phyloP scores from a whole-genome alignment of 2,329 filamentous ascomycete genomes.

The Hypoxylon sp. region DNA sequence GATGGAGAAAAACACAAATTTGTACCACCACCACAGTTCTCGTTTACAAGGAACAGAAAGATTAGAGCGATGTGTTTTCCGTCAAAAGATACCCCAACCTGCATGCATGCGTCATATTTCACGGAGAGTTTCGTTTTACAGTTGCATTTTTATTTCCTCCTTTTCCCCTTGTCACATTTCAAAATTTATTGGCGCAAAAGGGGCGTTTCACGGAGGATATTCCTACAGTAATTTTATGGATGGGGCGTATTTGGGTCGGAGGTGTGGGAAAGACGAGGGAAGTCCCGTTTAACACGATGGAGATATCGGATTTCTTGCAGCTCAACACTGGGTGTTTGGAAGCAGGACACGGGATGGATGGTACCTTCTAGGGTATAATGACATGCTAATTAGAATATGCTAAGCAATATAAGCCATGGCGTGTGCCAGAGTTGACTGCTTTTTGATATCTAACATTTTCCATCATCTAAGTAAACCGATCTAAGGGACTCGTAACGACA shows the following conservation, averaged over 20 bases:
- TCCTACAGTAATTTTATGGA: constrained; percentile 5
- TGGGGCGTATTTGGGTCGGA: constrained; percentile 5
- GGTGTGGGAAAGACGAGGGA: not conserved
- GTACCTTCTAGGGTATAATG: constrained; percentile 7
- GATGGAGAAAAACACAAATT: constrained; percentile 29
- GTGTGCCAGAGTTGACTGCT: not conserved
- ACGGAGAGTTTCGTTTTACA: constrained; percentile 20
- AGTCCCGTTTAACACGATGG: constrained; percentile 16
- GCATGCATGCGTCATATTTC: constrained; percentile 42
- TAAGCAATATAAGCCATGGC: constrained; percentile 16
- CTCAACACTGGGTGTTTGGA: constrained; percentile 13
- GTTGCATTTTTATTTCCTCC: constrained; percentile 21
- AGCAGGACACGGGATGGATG: not conserved
- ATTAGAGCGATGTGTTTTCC: constrained; percentile 45
- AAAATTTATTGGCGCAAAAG: constrained; percentile 3
- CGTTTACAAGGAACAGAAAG: constrained; percentile 38
- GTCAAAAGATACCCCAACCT: constrained; percentile 50
- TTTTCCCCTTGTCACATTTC: constrained; percentile 8
- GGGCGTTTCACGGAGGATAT: not conserved
- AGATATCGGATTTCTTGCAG: constrained; percentile 9
- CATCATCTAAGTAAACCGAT: not conserved
- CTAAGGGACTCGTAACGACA: not conserved
- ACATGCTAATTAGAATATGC: constrained; percentile 16
- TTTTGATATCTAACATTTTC: not conserved
- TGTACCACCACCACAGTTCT: constrained; percentile 45